Conservation (phyloP, 2,329 filamentous ascomycete species). For the Claviceps sp. region DNA sequence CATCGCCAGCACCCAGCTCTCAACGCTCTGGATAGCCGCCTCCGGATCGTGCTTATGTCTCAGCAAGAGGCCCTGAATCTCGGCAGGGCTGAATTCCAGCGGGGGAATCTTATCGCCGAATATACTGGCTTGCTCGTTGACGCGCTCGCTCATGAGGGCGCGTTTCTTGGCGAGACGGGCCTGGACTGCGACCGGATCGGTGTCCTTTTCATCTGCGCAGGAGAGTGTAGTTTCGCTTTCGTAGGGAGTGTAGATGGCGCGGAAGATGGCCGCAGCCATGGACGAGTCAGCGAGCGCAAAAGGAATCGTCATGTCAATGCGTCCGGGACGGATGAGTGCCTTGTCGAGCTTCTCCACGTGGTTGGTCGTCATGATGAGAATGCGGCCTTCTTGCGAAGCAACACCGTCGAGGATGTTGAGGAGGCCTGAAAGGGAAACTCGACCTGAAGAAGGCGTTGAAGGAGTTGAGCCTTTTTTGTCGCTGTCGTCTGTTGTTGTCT, state of each 20-base stretch:
- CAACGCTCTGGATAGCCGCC: constrained; percentile 31
- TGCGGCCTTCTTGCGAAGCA: constrained; percentile 48
- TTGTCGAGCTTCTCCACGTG: constrained; percentile 48
- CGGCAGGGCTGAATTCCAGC: constrained; percentile 44
- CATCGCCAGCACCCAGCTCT: constrained; percentile 36
- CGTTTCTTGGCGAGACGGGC: constrained; percentile 18
- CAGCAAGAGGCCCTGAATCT: constrained; percentile 46
- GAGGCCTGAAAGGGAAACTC: constrained; percentile 60
- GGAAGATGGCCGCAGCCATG: constrained; percentile 43
- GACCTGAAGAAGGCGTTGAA: constrained; percentile 9
- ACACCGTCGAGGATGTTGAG: constrained; percentile 73
- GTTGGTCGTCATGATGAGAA: constrained; percentile 55
- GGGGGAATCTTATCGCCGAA: constrained; percentile 40
- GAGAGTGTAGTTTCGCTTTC: constrained; percentile 16
- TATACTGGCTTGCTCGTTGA: constrained; percentile 31
- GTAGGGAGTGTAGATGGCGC: constrained; percentile 43
- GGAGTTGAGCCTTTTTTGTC: background rate
- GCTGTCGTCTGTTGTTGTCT: constrained; percentile 6
- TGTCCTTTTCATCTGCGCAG: constrained; percentile 10
- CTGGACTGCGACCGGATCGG: constrained; percentile 16
- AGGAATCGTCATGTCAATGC: constrained; percentile 45
- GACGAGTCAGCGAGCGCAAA: constrained; percentile 40
- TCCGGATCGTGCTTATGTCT: constrained; percentile 40
- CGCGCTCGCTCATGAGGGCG: constrained; percentile 22
- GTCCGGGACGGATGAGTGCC: constrained; percentile 48